These are phyloP conservation scores for Jackrogersella multiformis DNA, from an alignment of 495 filamentous ascomycete species.

Conservation along the genomic window DNA sequence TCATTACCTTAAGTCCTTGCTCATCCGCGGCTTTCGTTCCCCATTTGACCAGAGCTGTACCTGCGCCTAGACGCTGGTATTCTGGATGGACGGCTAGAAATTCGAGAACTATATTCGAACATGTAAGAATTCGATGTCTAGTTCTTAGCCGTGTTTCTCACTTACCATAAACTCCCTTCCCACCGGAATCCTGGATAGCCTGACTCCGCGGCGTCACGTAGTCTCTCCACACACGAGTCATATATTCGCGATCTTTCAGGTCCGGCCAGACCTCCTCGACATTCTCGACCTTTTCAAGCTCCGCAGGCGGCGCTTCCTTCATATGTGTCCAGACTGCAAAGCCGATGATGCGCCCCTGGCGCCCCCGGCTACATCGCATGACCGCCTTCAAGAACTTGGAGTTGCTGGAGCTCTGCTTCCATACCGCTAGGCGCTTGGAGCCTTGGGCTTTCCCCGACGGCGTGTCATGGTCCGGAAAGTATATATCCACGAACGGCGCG, in stretches of 20 bases:
- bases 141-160: neutral
- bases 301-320: conserved; percentile 28
- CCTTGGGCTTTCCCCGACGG: conserved; percentile 28
- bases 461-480: conserved; percentile 39
- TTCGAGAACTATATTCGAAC: conserved; percentile 50
- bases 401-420: conserved; percentile 12
- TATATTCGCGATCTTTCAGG: conserved; percentile 34
- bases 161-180: conserved; percentile 36
- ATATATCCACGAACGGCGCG: conserved; percentile 38
- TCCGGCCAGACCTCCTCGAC: conserved; percentile 39
- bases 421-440: conserved; percentile 24
- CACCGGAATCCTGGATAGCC: conserved; percentile 16
- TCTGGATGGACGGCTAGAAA: conserved; percentile 61
- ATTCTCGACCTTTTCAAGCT: conserved; percentile 34
- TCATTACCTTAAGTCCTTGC: conserved; percentile 37
- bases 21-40: conserved; percentile 56
- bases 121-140: neutral
- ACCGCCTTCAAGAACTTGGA: conserved; percentile 37
- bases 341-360: conserved; percentile 27
- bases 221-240: conserved; percentile 35
- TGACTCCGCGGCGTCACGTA: conserved; percentile 36
- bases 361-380: neutral
- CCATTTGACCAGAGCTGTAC: conserved; percentile 60
- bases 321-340: conserved; percentile 41
- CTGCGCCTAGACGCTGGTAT: conserved; percentile 60